Conservation (phyloP, 176 grass and related monocot genomes). For the Cenchrus americanus region DNA sequence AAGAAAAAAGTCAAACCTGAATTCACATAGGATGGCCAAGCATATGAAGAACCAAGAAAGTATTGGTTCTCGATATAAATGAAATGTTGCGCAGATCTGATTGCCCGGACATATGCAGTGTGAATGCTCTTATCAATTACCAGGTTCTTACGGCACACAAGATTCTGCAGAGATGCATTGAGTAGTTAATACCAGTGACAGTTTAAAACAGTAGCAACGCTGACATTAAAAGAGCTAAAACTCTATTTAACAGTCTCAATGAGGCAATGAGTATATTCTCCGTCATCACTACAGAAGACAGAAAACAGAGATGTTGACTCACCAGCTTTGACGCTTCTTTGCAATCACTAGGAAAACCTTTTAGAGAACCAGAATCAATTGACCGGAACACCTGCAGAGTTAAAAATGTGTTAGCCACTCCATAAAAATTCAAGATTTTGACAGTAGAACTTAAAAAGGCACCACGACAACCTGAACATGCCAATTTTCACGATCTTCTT, state of each 20-base stretch:
- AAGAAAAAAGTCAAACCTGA: constrained; percentile 54
- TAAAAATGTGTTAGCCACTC: constrained; percentile 38
- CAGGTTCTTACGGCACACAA: constrained; percentile 85
- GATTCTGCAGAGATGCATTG: constrained; percentile 68
- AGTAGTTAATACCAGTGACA: constrained; percentile 8
- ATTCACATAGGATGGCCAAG: constrained; percentile 84
- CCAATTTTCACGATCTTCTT: constrained; percentile 85
- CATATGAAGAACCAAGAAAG: constrained; percentile 95
- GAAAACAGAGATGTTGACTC: constrained; percentile 35
- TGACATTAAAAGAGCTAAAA: constrained; percentile 3
- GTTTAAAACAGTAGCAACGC: constrained; percentile 15
- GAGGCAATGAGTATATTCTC: constrained; percentile 25
- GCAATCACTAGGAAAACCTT: constrained; percentile 78
- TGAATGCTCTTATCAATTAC: constrained; percentile 97
- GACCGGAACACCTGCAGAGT: constrained; percentile 77
- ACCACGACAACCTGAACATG: constrained; percentile 75
- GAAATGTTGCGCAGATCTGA: constrained; percentile 95
- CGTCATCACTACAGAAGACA: background rate
- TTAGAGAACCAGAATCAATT: constrained; percentile 95
- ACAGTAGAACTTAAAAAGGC: constrained; percentile 33
- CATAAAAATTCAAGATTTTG: constrained; percentile 14
- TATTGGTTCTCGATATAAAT: constrained; percentile 99
- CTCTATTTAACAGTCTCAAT: constrained; percentile 4
- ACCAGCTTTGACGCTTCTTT: constrained; percentile 73
- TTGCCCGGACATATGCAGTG: constrained; percentile 90